Evolutionary conservation across 1,284 basidiomycete genomes (phyloP).

Genomic region (Cryptococcus sp.): DNA sequence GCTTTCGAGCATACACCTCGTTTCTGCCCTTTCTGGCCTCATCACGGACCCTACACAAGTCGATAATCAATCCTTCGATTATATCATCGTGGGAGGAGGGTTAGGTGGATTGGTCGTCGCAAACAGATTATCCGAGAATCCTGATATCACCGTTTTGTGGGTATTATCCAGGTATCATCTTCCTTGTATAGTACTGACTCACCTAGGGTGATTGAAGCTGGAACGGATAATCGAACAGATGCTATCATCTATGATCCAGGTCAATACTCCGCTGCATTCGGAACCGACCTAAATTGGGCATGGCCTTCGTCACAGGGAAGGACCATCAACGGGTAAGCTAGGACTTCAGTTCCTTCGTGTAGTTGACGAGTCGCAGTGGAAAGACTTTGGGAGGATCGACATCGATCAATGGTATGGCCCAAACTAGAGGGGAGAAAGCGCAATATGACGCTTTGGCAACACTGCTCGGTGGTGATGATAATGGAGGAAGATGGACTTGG

Average conservation of each 20-base stretch:
- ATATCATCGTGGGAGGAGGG: conserved; percentile 64
- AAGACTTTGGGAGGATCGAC: conserved; percentile 41
- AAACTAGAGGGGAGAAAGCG: conserved; percentile 53
- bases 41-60: conserved; percentile 11
- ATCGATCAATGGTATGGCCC: conserved; percentile 45
- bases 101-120: conserved; percentile 62
- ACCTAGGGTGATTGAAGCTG: conserved; percentile 31
- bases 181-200: background rate
- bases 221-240: conserved; percentile 6
- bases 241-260: background rate
- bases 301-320: conserved; percentile 11
- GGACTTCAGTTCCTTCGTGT: background rate
- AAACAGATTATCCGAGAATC: conserved; percentile 57
- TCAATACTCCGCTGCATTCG: background rate
- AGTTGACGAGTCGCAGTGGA: conserved; percentile 4
- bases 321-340: conserved; percentile 11
- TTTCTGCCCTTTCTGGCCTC: conserved; percentile 1
- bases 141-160: conserved; percentile 45
- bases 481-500: conserved; percentile 58
- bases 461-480: conserved; percentile 44
- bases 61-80: conserved; percentile 54
- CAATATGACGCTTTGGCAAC: conserved; percentile 59
- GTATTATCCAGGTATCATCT: background rate
- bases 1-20: background rate
- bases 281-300: conserved; percentile 33